Evolutionary conservation across 805 yeast genomes (phyloP), one percentile per base, ranked within the genome.

Genomic region (Kodamaea nitidulidarum): DNA sequence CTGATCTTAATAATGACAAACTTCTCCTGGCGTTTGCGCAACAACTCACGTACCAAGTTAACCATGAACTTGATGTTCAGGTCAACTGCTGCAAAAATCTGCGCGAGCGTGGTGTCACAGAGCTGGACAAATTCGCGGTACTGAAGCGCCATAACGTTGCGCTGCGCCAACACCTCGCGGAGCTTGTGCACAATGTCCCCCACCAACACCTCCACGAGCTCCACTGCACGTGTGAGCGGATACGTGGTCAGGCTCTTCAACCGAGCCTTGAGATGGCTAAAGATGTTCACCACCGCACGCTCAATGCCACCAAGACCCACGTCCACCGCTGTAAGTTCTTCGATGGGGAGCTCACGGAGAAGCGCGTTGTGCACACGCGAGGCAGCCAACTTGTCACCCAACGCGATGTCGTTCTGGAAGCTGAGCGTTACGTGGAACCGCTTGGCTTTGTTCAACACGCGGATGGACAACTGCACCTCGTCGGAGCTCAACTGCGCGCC

Each of bases 381-480:
- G 15, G 60, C 59, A 3, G 64, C 63, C 9, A 77, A 44, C 11
- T 83, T 76, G 18, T 76, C 80, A 26, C 65, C 58, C 15, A 91
- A 59, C 0, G 87, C 86, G 2, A 84, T 78, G 51, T 86, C 95
- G 4, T 87, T 76, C 24, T 75, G 63, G 50, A 85, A 82, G 25
- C 83, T 72, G n/a, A 78, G 75, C 0, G 90, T 81, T 1, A 87
- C 81, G 54, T 85, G 95, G 52, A 81, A 85, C 46, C 97, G 68
- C 48, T 85, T 88, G 2, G 88, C 88, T 11, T 71, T 63, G 43
- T 76, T 75, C 40, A 90, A 65, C 0, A 84, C 63, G 1, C 74
- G 76, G 10, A 88, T 58, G 0, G 93, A 78, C 7, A 74, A 55
- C 15, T 59, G 62, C 1, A 87, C 75, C 25, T 76, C 80, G 0